Evolutionary conservation across 257 asterid species (phyloP), one percentile per base, ranked within the genome.

Genomic region (Fraxinus quadrangulata): DNA sequence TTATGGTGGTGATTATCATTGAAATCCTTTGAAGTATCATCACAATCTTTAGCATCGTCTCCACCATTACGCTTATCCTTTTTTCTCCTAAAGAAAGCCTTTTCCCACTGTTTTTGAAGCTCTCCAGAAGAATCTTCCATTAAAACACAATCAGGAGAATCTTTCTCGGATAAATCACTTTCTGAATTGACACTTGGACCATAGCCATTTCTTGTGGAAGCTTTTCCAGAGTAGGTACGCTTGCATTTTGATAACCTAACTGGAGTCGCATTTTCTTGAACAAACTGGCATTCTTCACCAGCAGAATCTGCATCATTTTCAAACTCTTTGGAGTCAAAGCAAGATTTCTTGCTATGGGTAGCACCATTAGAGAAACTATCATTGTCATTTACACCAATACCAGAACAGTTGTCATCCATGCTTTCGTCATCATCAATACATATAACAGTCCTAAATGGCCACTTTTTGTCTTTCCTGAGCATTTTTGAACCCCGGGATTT

Each of bases 221-320:
- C 84, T 84, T 85, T 90, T 74, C 94, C 96, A 47, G 97, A 93
- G 83, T 93, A 95, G n/a, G 99, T 93, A 7, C 99, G 89, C 77
- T 90, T 93, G 82, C 98, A 88, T 82, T 90, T 95, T 2, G 98
- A 90, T 82, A 95, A 85, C 81, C 90, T 90, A 63, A 95, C 88
- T 2, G 99, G 98, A 68, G 87, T 79, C 31, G 76, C 49, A 59
- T 85, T 85, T 79, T 89, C 97, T 28, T 75, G 85, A 82, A 79
- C 79, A 84, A 75, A 85, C 77, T 85, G 83, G 71, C 84, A 73
- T 71, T 83, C 91, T 66, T 85, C 91, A 49, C 56, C 84, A 69
- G 36, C 76, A 70, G 74, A 73, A 74, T 85, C 75, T 40, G 74
- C 65, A 67, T 87, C 76, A 69, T 74, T 81, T 34, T 67, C 79